Evolutionary conservation across 306 rosid genomes (phyloP), one percentile per base, ranked within the genome.

Genomic region (Leucaena leucocephala): DNA sequence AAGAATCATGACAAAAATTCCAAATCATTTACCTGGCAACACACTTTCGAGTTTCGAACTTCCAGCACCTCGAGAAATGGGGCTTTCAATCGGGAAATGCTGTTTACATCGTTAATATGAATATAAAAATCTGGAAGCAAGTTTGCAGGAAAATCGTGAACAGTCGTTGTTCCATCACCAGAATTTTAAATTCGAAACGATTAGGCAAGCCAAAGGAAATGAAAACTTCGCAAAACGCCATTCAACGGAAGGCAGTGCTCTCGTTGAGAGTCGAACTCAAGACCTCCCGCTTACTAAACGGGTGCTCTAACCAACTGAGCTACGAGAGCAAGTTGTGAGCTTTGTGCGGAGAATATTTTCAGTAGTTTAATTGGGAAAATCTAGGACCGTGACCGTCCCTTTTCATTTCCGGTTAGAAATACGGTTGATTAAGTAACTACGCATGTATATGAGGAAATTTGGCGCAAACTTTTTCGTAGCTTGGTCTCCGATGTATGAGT

Each of bases 81-180:
- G 12, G 72, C 49, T 7, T 71, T 44, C 66, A 69, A 72, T 64
- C 79, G 85, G 77, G 36, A 58, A 9, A 58, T 22, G 9, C 4
- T 3, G 13, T 58, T 10, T 15, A 50, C 21, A 16, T 16, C 19
- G 16, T 27, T 27, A 14, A 81, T 39, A 70, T 33, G 21, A 78
- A 76, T 48, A 50, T 11, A 74, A 79, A 46, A 68, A 48, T 49
- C 76, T 12, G 67, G 63, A 78, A 81, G 59, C 1, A 50, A 13
- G 42, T 78, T 69, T n/a, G 27, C 61, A 34, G 33, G 66, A 89
- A 95, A 95, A 85, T 85, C 93, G 4, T 83, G 72, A 74, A 93
- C 97, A 70, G 86, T 73, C 97, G 93, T 98, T 16, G 97, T 89
- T 42, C 96, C 98, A 95, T 93, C 76, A 90, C 96, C 97, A 93